Conservation (phyloP, 176 grass and related monocot species). For the Urochloa ruziziensis region DNA sequence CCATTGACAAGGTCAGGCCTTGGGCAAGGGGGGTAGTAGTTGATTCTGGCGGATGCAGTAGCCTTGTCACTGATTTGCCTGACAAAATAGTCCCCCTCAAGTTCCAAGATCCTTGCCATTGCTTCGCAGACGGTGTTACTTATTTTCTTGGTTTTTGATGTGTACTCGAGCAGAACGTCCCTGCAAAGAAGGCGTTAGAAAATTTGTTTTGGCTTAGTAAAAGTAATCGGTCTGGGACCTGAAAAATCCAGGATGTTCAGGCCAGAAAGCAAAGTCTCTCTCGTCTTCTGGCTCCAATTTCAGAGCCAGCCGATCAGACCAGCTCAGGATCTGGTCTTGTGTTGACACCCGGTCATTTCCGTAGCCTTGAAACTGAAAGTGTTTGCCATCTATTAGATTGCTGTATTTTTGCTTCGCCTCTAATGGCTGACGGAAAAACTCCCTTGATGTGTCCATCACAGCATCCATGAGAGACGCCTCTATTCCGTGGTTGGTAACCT, state of each 20-base stretch:
- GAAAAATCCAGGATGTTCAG: constrained; percentile 45
- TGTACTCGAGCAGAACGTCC: constrained; percentile 45
- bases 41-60: constrained; percentile 31
- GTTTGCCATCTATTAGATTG: constrained; percentile 54
- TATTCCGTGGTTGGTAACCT: constrained; percentile 54
- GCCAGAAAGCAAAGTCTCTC: constrained; percentile 45
- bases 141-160: constrained; percentile 24
- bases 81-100: constrained; percentile 23
- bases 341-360: constrained; percentile 45
- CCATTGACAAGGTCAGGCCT: constrained; percentile 54
- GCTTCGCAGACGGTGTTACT: neutral
- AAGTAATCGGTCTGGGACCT: too few species aligned
- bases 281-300: constrained; percentile 49
- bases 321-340: constrained; percentile 42
- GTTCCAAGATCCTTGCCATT: constrained; percentile 28
- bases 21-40: constrained; percentile 49
- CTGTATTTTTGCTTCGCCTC: constrained; percentile 51
- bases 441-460: constrained; percentile 23
- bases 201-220: too few species aligned
- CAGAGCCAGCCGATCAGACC: constrained; percentile 51
- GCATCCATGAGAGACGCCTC: constrained; percentile 49
- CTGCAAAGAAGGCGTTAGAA: neutral
- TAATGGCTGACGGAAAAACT: constrained; percentile 37
- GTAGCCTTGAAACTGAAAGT: constrained; percentile 53
- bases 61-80: constrained; percentile 24